Evolutionary conservation across 2,329 filamentous ascomycete genomes (phyloP).

Genomic region (Tricladium varicosporioides): DNA sequence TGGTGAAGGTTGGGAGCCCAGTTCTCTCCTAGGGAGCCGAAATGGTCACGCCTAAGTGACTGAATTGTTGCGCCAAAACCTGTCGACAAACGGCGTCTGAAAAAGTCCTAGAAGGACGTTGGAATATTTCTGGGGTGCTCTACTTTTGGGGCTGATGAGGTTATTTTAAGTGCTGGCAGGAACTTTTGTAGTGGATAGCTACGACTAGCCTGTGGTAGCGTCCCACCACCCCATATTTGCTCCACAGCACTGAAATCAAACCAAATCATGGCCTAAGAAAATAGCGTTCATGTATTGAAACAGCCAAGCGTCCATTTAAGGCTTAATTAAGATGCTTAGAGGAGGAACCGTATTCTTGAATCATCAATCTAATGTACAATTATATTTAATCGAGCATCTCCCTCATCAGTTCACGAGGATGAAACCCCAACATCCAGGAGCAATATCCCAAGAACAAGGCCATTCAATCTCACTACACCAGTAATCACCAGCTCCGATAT

Average conservation of each 20-base stretch:
- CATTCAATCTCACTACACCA: neutral
- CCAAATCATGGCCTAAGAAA: neutral
- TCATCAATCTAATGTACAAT: neutral
- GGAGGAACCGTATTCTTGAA: neutral
- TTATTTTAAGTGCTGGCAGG: neutral
- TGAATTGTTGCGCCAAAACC: neutral
- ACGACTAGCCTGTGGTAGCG: neutral
- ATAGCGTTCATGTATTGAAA: neutral
- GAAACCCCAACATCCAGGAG: neutral
- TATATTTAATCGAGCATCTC: neutral
- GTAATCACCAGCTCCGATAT: neutral
- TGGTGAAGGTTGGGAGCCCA: neutral
- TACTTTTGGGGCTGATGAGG: neutral
- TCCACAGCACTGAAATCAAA: neutral
- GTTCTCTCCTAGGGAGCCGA: neutral
- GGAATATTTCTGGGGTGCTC: neutral
- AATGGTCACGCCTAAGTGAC: neutral
- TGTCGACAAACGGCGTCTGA: neutral
- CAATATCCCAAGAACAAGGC: neutral
- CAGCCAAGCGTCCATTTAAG: neutral
- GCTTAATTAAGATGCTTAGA: neutral
- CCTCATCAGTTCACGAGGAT: neutral
- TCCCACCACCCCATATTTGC: neutral
- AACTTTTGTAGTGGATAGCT: neutral
- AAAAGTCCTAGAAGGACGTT: neutral